Base-by-base conservation (phyloP, 208 protist genomes). In the Blastocrithidia nonstop region DNA sequence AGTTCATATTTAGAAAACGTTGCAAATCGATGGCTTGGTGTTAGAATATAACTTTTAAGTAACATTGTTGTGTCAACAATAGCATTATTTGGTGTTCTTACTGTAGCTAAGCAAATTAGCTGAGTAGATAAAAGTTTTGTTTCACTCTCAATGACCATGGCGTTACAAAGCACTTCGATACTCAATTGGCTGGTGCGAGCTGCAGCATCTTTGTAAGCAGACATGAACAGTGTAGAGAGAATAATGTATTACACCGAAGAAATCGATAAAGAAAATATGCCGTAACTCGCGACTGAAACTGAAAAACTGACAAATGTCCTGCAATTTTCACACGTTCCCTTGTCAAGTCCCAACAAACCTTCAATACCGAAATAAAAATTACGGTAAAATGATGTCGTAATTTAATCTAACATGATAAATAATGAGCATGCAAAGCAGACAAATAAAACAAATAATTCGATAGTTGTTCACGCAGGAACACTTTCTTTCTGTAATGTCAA, bases 181-280 rank as follows among this genome's bases (percentile, higher is more conserved):
- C 44, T 71, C 3, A 66, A 62, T 41, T 71, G 57, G 57, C 41
- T 71, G 38, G 37, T 71, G 39, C 49, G 49, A n/a, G 23, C 17
- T 20, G 52, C 57, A 7, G 68, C 71, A 1, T 42, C 45, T 0
- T 40, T 86, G 35, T 81, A 94, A 54, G 70, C 77, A 21, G 46
- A 80, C 32, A 89, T 94, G 81, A 94, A 87, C 57, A 66, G 56
- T 49, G 72, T 88, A 11, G 81, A 94, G 59, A 63, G 85, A 27
- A 57, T 86, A 15, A 25, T 77, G 13, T 57, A 89, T 58, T 94
- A 91, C 63, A 82, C 61, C 9, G 8, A 61, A 4, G 48, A 75
- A n/a, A 65, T 89, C 44, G 64, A 72, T 0, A 66, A 75, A 43
- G 78, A 88, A 48, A 57, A 63, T 27, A 37, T 72, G 27, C 58